Evolutionary conservation across 2,329 filamentous ascomycete genomes (phyloP), one percentile per base, ranked within the genome.

Genomic region (Huntiella abstrusa): DNA sequence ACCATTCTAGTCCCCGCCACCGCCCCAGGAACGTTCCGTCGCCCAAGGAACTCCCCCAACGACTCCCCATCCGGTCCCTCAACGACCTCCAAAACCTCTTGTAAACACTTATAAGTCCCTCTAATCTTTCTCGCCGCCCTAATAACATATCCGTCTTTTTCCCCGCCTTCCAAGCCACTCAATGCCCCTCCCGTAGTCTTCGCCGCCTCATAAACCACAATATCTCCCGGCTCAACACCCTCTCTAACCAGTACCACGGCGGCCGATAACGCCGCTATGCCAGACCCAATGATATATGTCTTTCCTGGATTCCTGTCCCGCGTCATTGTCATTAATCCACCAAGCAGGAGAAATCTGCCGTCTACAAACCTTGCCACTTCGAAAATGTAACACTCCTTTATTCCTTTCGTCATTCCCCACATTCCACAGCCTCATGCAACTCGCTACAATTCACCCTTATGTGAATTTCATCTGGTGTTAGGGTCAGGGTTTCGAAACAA

Each of bases 161-260:
- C 46, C 8, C 55, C 52, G 6, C 56, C 54, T 2, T 58, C 55
- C 10, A 52, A 45, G 16, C 54, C 57, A 22, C 54, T 53, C 12
- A 60, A 54, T 5, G 55, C 56, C 16, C 58, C 57, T 13, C 59
- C 59, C 1, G 59, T 53, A 5, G 55, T 44, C 8, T 50, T 49
- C 10, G 56, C 53, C 16, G 57, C 55, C 46, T 62, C 60, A 37
- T 62, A 51, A 19, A 63, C 56, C 28, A 59, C 59, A 47, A 63
- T 58, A 36, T 56, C 55, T 8, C 53, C 55, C 0, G 58, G 57
- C 37, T 62, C 54, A 37, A 57, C 55, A 13, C 55, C 59, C 49
- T 62, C 60, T 33, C 55, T 52, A 15, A 62, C 54, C 7, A 62
- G 54, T 48, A 62, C 56, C 12, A 58, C 57, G n/a, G 59, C 57